Evolutionary conservation across 108 stramenopile genomes (phyloP).

Genomic region (Poteriospumella lacustris): DNA sequence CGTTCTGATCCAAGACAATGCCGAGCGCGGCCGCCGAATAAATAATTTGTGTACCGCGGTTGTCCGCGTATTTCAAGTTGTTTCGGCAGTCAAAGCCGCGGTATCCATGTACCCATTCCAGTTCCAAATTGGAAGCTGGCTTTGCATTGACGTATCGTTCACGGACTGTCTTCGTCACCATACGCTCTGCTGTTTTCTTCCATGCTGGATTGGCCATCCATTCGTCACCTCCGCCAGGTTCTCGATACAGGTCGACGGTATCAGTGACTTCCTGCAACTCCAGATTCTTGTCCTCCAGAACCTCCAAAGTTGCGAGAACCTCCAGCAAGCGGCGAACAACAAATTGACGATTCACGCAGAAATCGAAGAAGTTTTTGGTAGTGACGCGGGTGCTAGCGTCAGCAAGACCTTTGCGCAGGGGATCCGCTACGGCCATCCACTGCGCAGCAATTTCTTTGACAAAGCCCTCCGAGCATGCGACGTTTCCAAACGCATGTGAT

Average conservation of each 20-base stretch:
- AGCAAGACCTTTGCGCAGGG: background rate
- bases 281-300: background rate
- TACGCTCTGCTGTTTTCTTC: constrained; percentile 30
- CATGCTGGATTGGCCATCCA: constrained; percentile 28
- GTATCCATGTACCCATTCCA: constrained; percentile 63
- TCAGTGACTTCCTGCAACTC: background rate
- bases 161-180: background rate
- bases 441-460: constrained; percentile 1
- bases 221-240: constrained; percentile 9
- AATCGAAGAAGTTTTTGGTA: constrained; percentile 11
- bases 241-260: background rate
- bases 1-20: background rate
- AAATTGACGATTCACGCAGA: constrained; percentile 20
- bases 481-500: constrained; percentile 11
- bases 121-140: constrained; percentile 22
- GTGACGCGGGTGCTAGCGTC: background rate
- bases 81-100: constrained; percentile 42
- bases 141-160: background rate
- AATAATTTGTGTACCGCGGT: background rate
- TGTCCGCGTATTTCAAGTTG: constrained; percentile 47
- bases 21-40: constrained; percentile 5
- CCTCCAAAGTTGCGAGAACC: background rate
- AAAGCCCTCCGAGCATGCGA: background rate
- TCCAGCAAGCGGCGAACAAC: constrained; percentile 22
- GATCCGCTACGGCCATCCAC: constrained; percentile 14